Conservation (phyloP, 176 grass and related monocot genomes). For the Otatea glauca region DNA sequence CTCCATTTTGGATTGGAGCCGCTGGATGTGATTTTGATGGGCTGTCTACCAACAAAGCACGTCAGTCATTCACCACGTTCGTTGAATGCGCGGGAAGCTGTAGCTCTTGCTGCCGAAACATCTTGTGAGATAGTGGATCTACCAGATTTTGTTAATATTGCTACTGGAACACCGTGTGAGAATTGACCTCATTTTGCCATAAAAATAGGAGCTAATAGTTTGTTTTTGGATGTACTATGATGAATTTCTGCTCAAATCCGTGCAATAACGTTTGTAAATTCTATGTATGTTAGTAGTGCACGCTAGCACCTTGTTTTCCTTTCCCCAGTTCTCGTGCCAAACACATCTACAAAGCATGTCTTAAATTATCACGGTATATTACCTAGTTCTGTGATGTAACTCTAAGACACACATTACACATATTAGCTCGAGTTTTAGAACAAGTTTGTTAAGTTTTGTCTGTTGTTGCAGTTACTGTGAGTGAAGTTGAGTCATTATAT, state of each 20-base stretch:
- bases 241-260: background rate
- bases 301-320: too few species aligned
- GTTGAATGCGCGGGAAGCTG: background rate
- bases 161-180: slow-evolving; percentile 22
- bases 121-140: slow-evolving; percentile 51
- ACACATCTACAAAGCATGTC: background rate
- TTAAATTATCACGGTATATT: background rate
- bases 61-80: too few species aligned
- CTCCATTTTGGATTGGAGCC: background rate
- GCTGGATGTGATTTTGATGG: slow-evolving; percentile 34
- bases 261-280: background rate
- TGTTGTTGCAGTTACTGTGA: slow-evolving; percentile 64
- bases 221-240: background rate
- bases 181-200: slow-evolving; percentile 3
- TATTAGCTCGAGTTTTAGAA: background rate
- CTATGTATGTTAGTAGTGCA: too few species aligned
- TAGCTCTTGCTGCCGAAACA: slow-evolving; percentile 59
- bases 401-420: background rate
- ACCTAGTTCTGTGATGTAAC: background rate
- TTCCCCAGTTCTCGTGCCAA: slow-evolving; percentile 2
- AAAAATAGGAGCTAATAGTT: slow-evolving; percentile 21
- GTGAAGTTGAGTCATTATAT: slow-evolving; percentile 62
- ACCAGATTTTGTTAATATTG: slow-evolving; percentile 54
- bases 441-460: background rate
- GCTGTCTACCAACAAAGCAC: background rate